phyloP scores from a whole-genome alignment of 805 yeast genomes.

The Teunomyces panamensis region DNA sequence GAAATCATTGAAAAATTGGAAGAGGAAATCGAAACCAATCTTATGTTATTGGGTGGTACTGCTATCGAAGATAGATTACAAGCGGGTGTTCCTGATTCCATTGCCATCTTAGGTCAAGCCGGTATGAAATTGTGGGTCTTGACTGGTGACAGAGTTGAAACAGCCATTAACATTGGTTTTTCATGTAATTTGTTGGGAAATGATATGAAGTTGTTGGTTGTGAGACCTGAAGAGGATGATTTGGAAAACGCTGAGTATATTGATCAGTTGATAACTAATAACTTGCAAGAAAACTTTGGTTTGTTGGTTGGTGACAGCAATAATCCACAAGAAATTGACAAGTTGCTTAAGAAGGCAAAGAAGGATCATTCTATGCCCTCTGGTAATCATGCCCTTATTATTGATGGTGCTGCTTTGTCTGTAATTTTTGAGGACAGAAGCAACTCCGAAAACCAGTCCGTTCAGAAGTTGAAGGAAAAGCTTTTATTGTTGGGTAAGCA shows the following conservation, averaged over 20 bases:
- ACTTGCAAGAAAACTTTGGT: slow-evolving; percentile 48
- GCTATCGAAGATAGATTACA: slow-evolving; percentile 85
- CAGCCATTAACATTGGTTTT: slow-evolving; percentile 84
- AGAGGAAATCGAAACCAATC: slow-evolving; percentile 61
- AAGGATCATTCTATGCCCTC: slow-evolving; percentile 65
- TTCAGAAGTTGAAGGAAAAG: slow-evolving; percentile 29
- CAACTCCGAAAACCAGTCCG: slow-evolving; percentile 36
- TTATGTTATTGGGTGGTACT: slow-evolving; percentile 73
- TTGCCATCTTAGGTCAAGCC: slow-evolving; percentile 64
- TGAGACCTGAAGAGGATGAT: slow-evolving; percentile 45
- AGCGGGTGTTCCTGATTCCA: slow-evolving; percentile 84
- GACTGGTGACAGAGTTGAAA: slow-evolving; percentile 88
- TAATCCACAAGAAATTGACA: slow-evolving; percentile 25
- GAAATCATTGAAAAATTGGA: slow-evolving; percentile 50
- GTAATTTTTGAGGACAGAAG: slow-evolving; percentile 44
- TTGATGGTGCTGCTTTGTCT: slow-evolving; percentile 75
- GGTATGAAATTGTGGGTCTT: slow-evolving; percentile 85
- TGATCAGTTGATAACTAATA: slow-evolving; percentile 42
- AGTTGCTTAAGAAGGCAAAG: slow-evolving; percentile 45
- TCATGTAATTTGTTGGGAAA: slow-evolving; percentile 74
- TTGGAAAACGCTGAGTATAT: slow-evolving; percentile 34
- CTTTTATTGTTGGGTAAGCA: slow-evolving; percentile 73
- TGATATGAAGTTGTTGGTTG: slow-evolving; percentile 71
- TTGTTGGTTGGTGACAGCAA: slow-evolving; percentile 29
- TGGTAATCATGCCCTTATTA: slow-evolving; percentile 65